phyloP scores from a whole-genome alignment of 805 yeast species.

The Yamadazyma olivae region DNA sequence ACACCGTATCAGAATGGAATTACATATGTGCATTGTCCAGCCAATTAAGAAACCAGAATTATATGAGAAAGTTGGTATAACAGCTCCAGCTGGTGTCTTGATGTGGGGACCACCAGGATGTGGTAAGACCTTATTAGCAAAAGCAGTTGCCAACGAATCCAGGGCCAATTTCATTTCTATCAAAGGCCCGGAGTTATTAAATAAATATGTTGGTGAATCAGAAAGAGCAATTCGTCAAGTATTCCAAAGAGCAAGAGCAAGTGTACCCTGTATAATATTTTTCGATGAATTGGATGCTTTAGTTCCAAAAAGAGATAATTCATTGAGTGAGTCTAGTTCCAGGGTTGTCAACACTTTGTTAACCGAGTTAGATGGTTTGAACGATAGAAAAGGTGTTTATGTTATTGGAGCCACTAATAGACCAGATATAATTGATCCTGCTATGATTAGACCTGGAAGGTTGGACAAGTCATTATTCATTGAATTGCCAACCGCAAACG shows the following conservation, averaged over 20 bases:
- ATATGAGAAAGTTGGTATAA: constrained; percentile 85
- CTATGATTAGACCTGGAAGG: constrained; percentile 96
- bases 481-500: constrained; percentile 78
- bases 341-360: constrained; percentile 92
- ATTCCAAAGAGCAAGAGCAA: constrained; percentile 86
- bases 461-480: constrained; percentile 89
- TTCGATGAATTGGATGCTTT: constrained; percentile 96
- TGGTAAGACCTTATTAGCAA: constrained; percentile 94
- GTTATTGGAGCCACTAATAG: constrained; percentile 96
- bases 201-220: constrained; percentile 95
- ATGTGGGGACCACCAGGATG: constrained; percentile 99
- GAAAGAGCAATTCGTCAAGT: constrained; percentile 94
- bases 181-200: constrained; percentile 91
- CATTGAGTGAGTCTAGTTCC: constrained; percentile 84
- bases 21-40: constrained; percentile 96
- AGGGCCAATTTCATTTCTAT: constrained; percentile 94
- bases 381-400: constrained; percentile 88
- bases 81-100: constrained; percentile 95
- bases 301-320: constrained; percentile 89
- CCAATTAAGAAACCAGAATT: constrained; percentile 92
- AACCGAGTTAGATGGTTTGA: constrained; percentile 93
- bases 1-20: constrained; percentile 72
- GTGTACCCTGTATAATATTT: constrained; percentile 90
- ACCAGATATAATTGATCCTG: constrained; percentile 98
- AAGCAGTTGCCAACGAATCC: constrained; percentile 97